phyloP scores from a whole-genome alignment of 2,329 filamentous ascomycete genomes.

The Drechslera avenae region DNA sequence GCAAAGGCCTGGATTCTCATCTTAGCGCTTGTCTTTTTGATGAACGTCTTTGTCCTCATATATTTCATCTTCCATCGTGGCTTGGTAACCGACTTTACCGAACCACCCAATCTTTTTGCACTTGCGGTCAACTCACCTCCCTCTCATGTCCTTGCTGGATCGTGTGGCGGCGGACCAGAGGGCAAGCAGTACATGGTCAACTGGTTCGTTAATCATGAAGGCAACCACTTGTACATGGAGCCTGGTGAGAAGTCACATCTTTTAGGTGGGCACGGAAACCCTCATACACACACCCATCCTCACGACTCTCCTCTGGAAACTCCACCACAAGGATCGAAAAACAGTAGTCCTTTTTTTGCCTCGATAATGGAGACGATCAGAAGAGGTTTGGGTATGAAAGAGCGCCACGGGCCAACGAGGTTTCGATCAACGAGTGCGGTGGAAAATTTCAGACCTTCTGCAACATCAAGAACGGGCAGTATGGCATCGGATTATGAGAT shows the following conservation, averaged over 20 bases:
- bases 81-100: conserved; percentile 77
- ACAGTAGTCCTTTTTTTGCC: conserved; percentile 1
- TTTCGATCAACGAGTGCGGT: conserved; percentile 31
- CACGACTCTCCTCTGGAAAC: conserved; percentile 9
- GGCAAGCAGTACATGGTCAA: conserved; percentile 55
- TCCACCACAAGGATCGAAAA: not conserved
- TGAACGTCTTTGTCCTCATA: conserved; percentile 68
- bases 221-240: conserved; percentile 61
- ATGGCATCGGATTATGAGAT: conserved; percentile 38
- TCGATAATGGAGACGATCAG: conserved; percentile 11
- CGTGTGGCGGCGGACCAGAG: conserved; percentile 61
- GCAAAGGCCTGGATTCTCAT: conserved; percentile 71
- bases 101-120: conserved; percentile 76
- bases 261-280: conserved; percentile 13
- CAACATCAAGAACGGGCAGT: conserved; percentile 28
- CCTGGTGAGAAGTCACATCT: conserved; percentile 45
- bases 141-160: conserved; percentile 57
- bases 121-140: conserved; percentile 70
- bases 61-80: conserved; percentile 66
- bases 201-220: conserved; percentile 55
- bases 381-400: conserved; percentile 18
- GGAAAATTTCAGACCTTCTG: conserved; percentile 12
- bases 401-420: conserved; percentile 10
- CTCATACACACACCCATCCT: conserved; percentile 15
- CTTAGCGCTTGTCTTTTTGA: conserved; percentile 67